A percentile compares a stretch with the other conserved stretches of the same genome.
Evolutionary conservation across 176 grass and related monocot species (phyloP).

Genomic region (Avena sativa): DNA sequence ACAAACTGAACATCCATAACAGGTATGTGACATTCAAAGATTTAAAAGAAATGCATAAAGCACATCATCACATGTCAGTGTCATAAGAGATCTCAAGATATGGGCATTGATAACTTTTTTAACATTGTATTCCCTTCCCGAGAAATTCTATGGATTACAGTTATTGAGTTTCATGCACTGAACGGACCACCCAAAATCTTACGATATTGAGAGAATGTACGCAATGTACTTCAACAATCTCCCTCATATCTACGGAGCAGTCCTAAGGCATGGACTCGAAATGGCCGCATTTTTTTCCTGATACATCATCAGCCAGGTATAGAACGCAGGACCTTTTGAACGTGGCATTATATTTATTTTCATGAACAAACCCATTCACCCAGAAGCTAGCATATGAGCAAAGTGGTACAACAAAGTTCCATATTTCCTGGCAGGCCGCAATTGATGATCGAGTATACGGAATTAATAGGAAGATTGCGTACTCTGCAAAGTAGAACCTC

Average conservation of each 20-base stretch:
- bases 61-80: constrained; percentile 4
- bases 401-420: not conserved
- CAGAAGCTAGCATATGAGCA: constrained; percentile 4
- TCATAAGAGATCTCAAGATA: constrained; percentile 2
- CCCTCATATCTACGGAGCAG: not conserved
- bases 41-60: constrained; percentile 1
- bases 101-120: constrained; percentile 11
- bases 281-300: not conserved
- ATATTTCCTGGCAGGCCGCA: not conserved
- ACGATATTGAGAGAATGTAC: not conserved
- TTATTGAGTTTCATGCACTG: constrained; percentile 11
- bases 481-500: constrained; percentile 97
- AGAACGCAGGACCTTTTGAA: not conserved
- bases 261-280: not conserved
- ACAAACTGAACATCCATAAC: constrained; percentile 1
- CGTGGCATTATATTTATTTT: not conserved
- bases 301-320: not conserved
- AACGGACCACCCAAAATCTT: not conserved
- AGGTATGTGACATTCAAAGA: constrained; percentile 6
- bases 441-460: not conserved
- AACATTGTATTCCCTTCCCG: not conserved
- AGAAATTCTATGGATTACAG: not conserved
- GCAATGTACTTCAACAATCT: constrained; percentile 20
- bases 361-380: not conserved
- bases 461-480: constrained; percentile 37